phyloP scores from a whole-genome alignment of 2,329 filamentous ascomycete species.

The Aspergillus sojae region DNA sequence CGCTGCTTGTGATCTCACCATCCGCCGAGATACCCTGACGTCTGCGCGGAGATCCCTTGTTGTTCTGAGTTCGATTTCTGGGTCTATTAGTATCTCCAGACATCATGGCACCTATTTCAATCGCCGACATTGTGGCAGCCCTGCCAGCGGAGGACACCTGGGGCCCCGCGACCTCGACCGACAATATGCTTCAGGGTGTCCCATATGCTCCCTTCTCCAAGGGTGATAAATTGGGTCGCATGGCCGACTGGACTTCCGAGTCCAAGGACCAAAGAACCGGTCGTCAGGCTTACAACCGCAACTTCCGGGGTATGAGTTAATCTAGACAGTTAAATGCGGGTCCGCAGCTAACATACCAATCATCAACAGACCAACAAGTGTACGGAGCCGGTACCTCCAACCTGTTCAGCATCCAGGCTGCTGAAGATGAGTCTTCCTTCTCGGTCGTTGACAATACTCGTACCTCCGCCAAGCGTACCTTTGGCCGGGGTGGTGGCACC shows the following conservation, averaged over 20 bases:
- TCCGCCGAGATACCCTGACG: constrained; percentile 1
- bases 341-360: neutral
- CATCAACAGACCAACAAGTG: constrained; percentile 79
- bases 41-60: neutral
- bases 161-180: constrained; percentile 80
- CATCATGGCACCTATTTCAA: constrained; percentile 56
- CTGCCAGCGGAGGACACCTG: constrained; percentile 78
- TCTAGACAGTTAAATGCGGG: neutral
- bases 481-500: constrained; percentile 81
- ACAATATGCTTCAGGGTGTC: constrained; percentile 90
- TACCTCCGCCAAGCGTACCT: constrained; percentile 80
- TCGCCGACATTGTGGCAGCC: constrained; percentile 69
- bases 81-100: constrained; percentile 13
- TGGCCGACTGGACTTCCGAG: constrained; percentile 97
- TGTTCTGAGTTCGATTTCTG: neutral
- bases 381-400: constrained; percentile 88
- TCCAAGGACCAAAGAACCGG: constrained; percentile 78
- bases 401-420: constrained; percentile 85
- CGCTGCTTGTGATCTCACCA: constrained; percentile 1
- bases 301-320: constrained; percentile 74
- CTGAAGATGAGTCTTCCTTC: constrained; percentile 96
- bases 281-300: constrained; percentile 86
- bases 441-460: constrained; percentile 95
- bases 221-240: constrained; percentile 96
- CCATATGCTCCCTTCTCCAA: constrained; percentile 98